A percentile compares a stretch with the other conserved stretches of the same genome.
These are phyloP conservation scores for Claviceps quebecensis DNA, from an alignment of 2,329 filamentous ascomycete genomes.

Conservation along the genomic window DNA sequence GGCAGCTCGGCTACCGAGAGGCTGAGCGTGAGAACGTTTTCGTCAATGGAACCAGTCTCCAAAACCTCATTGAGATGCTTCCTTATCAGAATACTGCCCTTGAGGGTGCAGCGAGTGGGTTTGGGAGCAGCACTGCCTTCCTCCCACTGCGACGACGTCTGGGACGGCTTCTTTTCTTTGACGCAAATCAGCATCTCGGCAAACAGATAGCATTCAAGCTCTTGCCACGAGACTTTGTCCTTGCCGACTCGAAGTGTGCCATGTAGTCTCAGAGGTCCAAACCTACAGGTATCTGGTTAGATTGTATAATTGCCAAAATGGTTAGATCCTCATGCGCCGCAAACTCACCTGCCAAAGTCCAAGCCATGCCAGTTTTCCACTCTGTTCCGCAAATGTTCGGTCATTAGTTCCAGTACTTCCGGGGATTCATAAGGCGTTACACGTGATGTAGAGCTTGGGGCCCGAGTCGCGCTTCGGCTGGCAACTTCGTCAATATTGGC, in stretches of 20 bases:
- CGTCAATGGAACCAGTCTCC: constrained; percentile 57
- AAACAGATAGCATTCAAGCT: constrained; percentile 92
- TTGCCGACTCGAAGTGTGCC: constrained; percentile 89
- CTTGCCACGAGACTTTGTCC: constrained; percentile 93
- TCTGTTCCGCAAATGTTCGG: constrained; percentile 68
- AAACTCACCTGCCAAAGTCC: constrained; percentile 61
- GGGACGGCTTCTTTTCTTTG: constrained; percentile 74
- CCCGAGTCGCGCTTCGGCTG: constrained; percentile 34
- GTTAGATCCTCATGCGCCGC: not conserved
- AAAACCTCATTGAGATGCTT: constrained; percentile 85
- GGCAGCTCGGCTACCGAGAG: constrained; percentile 86
- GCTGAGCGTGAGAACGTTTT: constrained; percentile 75
- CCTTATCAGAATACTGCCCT: constrained; percentile 95
- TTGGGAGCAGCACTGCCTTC: constrained; percentile 42
- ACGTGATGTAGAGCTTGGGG: constrained; percentile 35
- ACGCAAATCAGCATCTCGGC: constrained; percentile 99
- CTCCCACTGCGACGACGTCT: constrained; percentile 49
- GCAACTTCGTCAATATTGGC: constrained; percentile 38
- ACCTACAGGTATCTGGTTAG: constrained; percentile 35
- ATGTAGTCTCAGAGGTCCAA: constrained; percentile 82
- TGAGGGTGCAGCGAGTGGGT: constrained; percentile 68
- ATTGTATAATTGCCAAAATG: not conserved
- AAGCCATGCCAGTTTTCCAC: constrained; percentile 98
- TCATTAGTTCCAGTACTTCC: constrained; percentile 69
- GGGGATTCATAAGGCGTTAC: constrained; percentile 61